Conservation (phyloP, 306 rosid species). For the Erythrophleum fordii region DNA sequence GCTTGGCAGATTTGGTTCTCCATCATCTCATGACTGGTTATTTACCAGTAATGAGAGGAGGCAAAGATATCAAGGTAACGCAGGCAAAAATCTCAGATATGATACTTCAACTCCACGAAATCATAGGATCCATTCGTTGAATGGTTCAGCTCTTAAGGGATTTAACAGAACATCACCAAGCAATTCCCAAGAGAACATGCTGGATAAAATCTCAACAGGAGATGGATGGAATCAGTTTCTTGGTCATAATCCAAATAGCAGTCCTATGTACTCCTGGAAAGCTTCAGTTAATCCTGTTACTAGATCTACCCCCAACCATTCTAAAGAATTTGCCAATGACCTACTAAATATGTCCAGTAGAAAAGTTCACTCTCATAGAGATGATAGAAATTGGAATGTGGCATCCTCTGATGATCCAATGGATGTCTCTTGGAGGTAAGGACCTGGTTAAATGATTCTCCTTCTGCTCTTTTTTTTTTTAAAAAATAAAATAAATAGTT, state of each 20-base stretch:
- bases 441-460: constrained; percentile 22
- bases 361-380: constrained; percentile 50
- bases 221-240: constrained; percentile 45
- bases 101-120: constrained; percentile 49
- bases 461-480: not conserved
- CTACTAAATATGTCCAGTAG: constrained; percentile 47
- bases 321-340: constrained; percentile 48
- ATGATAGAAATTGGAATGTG: constrained; percentile 51
- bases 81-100: constrained; percentile 52
- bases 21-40: constrained; percentile 46
- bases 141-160: constrained; percentile 52
- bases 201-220: constrained; percentile 50
- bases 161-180: constrained; percentile 46
- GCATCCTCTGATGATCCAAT: constrained; percentile 59
- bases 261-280: constrained; percentile 53
- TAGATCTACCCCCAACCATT: constrained; percentile 46
- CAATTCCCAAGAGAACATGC: constrained; percentile 45
- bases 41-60: constrained; percentile 48
- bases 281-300: constrained; percentile 44
- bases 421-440: constrained; percentile 73
- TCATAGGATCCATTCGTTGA: constrained; percentile 48
- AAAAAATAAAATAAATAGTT: not conserved
- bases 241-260: constrained; percentile 46
- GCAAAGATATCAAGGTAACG: constrained; percentile 45
- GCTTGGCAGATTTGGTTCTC: constrained; percentile 47